Conservation (phyloP, 257 asterid species). For the Solanum corneliomulleri region DNA sequence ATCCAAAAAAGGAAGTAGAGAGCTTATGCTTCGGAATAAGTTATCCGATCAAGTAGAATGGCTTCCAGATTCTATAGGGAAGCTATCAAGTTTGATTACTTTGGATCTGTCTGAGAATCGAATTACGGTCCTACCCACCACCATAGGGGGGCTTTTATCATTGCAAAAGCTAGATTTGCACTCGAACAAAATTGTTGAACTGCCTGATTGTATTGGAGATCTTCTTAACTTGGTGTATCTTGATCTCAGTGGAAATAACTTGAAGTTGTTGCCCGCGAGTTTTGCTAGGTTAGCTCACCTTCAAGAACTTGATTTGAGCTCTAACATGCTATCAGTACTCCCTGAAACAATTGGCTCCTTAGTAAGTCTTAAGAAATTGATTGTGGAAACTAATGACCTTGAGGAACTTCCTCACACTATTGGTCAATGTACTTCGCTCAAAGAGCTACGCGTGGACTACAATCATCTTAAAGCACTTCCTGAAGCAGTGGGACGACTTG, state of each 20-base stretch:
- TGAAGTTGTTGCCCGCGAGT: constrained; percentile 48
- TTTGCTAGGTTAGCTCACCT: constrained; percentile 44
- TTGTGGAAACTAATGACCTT: constrained; percentile 59
- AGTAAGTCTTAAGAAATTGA: constrained; percentile 48
- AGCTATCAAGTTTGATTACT: constrained; percentile 49
- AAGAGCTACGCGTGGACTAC: constrained; percentile 66
- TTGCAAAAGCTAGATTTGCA: constrained; percentile 57
- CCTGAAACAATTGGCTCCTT: constrained; percentile 72
- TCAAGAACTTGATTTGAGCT: constrained; percentile 75
- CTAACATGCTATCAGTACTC: constrained; percentile 49
- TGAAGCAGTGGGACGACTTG: constrained; percentile 73
- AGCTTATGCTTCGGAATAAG: constrained; percentile 44
- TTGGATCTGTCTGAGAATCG: constrained; percentile 76
- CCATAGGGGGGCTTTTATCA: constrained; percentile 56
- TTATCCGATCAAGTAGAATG: constrained; percentile 76
- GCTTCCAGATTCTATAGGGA: constrained; percentile 94
- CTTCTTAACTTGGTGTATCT: constrained; percentile 55
- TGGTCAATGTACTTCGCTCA: constrained; percentile 54
- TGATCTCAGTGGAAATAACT: constrained; percentile 60
- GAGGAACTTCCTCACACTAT: constrained; percentile 82
- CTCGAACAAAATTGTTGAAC: constrained; percentile 36
- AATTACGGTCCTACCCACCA: constrained; percentile 46
- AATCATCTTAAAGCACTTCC: constrained; percentile 81
- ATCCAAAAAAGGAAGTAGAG: constrained; percentile 60
- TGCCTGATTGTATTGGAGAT: constrained; percentile 71